These are phyloP conservation scores for Aureobasidium sp. DNA, from an alignment of 2,329 filamentous ascomycete species.

Conservation along the genomic window DNA sequence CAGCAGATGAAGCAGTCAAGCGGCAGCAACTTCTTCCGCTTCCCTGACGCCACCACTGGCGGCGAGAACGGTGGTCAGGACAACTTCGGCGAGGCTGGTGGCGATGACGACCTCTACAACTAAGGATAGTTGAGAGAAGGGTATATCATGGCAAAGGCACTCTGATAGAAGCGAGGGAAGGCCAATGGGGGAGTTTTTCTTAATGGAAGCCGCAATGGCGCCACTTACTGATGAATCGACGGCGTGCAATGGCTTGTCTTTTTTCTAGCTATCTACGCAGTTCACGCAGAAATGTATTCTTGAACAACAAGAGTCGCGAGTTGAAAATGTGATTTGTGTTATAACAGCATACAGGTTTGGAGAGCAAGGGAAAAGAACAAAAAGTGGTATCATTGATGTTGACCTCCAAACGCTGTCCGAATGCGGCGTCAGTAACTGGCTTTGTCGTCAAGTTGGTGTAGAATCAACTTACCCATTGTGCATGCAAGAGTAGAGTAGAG, in stretches of 20 bases:
- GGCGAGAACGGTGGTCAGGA: slow-evolving; percentile 8
- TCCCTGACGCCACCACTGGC: slow-evolving; percentile 47
- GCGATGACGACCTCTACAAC: slow-evolving; percentile 91
- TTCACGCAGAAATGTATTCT: not conserved
- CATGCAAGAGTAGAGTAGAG: not conserved
- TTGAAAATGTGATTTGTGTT: not conserved
- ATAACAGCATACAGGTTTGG: no score
- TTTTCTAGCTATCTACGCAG: slow-evolving; percentile 7
- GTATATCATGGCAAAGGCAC: not conserved
- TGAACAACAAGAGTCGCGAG: not conserved
- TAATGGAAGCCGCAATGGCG: slow-evolving; percentile 7
- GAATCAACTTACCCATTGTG: not conserved
- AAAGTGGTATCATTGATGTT: slow-evolving; percentile 5
- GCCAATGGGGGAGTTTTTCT: not conserved
- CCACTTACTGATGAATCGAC: not conserved
- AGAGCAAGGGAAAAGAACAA: no score
- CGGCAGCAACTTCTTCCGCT: slow-evolving; percentile 89
- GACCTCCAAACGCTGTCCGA: not conserved
- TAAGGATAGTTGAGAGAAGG: slow-evolving; percentile 37
- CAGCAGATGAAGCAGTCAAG: slow-evolving; percentile 99
- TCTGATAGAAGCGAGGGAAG: slow-evolving; percentile 6
- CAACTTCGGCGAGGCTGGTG: slow-evolving; percentile 16
- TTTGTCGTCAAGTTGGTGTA: not conserved
- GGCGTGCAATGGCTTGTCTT: slow-evolving; percentile 9
- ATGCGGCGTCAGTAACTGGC: not conserved